phyloP scores from a whole-genome alignment of 768 basidiomycete species.

The Pulveroboletus sp. region DNA sequence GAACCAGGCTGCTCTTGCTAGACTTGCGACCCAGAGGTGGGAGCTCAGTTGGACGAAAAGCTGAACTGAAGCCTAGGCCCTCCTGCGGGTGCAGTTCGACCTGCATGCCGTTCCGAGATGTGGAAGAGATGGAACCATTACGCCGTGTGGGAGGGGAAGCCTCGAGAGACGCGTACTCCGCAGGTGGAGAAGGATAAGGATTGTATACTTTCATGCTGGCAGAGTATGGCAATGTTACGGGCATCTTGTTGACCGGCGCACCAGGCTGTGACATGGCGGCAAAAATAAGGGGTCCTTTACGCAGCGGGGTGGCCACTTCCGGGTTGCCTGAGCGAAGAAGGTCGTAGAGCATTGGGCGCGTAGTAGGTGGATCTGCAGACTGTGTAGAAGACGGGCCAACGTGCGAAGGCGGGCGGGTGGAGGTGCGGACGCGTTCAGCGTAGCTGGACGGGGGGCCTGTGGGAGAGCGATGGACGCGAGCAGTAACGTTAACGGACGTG shows the following conservation, averaged over 20 bases:
- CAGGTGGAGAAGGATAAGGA: slow-evolving; percentile 30
- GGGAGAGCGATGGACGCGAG: slow-evolving; percentile 13
- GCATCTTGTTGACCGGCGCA: too few species aligned
- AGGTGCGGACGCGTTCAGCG: slow-evolving; percentile 8
- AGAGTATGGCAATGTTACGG: too few species aligned
- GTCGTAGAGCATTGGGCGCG: slow-evolving; percentile 19
- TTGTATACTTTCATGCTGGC: background rate
- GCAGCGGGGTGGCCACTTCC: slow-evolving; percentile 20
- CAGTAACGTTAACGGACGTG: slow-evolving; percentile 2
- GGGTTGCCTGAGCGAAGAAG: slow-evolving; percentile 16
- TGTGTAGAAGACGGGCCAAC: background rate
- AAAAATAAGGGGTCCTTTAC: slow-evolving; percentile 61
- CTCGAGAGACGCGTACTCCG: slow-evolving; percentile 13
- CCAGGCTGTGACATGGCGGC: slow-evolving; percentile 57
- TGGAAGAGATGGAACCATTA: slow-evolving; percentile 3
- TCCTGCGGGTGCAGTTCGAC: slow-evolving; percentile 1
- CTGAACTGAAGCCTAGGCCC: background rate
- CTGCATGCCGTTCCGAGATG: background rate
- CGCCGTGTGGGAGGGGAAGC: background rate
- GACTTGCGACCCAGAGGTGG: slow-evolving; percentile 12
- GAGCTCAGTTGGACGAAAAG: slow-evolving; percentile 12
- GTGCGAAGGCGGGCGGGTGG: slow-evolving; percentile 6
- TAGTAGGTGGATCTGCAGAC: background rate
- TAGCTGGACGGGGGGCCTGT: slow-evolving; percentile 19
- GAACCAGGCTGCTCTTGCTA: slow-evolving; percentile 13